phyloP scores from a whole-genome alignment of 306 rosid genomes.

The Gastrolobium bilobum region DNA sequence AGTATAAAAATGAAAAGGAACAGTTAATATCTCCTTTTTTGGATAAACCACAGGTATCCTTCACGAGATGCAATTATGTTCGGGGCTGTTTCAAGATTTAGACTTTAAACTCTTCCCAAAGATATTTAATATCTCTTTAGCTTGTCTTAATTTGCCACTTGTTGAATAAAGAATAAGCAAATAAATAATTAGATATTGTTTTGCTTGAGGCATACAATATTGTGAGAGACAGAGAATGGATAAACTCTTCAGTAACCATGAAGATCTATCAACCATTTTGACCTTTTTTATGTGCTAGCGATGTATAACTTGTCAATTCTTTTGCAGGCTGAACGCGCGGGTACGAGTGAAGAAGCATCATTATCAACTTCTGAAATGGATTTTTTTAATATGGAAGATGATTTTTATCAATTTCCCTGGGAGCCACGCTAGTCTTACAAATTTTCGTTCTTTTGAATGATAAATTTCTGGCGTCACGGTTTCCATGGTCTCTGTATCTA shows the following conservation, averaged over 20 bases:
- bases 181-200: background rate
- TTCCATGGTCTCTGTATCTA: constrained; percentile 34
- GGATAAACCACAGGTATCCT: too few relatives aligned
- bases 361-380: constrained; percentile 51
- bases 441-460: constrained; percentile 37
- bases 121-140: background rate
- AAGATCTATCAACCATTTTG: constrained; percentile 18
- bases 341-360: constrained; percentile 53
- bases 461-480: constrained; percentile 28
- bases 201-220: constrained; percentile 22
- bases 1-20: background rate
- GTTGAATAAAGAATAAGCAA: constrained; percentile 15
- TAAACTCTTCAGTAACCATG: background rate
- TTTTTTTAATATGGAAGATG: constrained; percentile 57
- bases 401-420: constrained; percentile 56
- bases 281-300: constrained; percentile 22
- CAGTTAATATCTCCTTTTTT: background rate
- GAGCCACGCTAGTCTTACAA: constrained; percentile 35
- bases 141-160: constrained; percentile 16
- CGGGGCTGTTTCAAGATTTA: too few relatives aligned
- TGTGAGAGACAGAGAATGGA: background rate
- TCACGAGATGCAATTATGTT: too few relatives aligned
- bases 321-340: constrained; percentile 82
- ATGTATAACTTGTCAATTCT: constrained; percentile 14
- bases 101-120: too few relatives aligned